These are phyloP conservation scores for Pythium aphanidermatum DNA, from an alignment of 352 stramenopile genomes.

Conservation along the genomic window DNA sequence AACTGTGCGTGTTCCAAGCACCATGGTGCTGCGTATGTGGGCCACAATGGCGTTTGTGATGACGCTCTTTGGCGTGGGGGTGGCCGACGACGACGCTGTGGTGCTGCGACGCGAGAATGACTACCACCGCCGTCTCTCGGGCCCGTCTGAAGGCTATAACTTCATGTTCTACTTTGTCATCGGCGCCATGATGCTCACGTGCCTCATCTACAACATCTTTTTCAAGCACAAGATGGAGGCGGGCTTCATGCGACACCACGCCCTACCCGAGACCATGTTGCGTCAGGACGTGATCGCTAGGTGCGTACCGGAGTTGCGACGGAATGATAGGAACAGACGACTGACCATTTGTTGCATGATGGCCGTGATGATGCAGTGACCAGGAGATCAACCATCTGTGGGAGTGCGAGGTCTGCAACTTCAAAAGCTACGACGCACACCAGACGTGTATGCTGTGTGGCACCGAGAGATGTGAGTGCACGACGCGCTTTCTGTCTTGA, in stretches of 20 bases:
- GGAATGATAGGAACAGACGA: too few relatives aligned
- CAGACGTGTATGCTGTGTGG: constrained; percentile 88
- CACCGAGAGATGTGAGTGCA: constrained; percentile 64
- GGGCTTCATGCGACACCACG: constrained; percentile 57
- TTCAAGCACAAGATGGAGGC: constrained; percentile 83
- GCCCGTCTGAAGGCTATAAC: constrained; percentile 69
- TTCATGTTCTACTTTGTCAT: constrained; percentile 89
- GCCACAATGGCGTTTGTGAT: too few relatives aligned
- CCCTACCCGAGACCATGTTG: constrained; percentile 78
- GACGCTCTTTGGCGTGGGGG: neutral
- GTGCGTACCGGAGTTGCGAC: too few relatives aligned
- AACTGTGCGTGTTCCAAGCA: too few relatives aligned
- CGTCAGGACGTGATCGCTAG: constrained; percentile 84
- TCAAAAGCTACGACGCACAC: constrained; percentile 88
- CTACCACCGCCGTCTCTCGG: constrained; percentile 14
- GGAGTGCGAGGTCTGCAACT: constrained; percentile 91
- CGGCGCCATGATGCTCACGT: constrained; percentile 83
- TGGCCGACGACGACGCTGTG: neutral
- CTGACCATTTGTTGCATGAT: neutral
- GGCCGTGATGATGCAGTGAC: constrained; percentile 31
- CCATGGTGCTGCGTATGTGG: too few relatives aligned
- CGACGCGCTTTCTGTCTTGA: too few relatives aligned
- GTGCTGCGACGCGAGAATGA: neutral
- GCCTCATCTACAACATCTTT: constrained; percentile 86
- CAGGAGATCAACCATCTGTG: constrained; percentile 82